Evolutionary conservation across 192 early-diverging fungal genomes (phyloP), one percentile per base, ranked within the genome.

Genomic region (Helicostylum pulchrum): DNA sequence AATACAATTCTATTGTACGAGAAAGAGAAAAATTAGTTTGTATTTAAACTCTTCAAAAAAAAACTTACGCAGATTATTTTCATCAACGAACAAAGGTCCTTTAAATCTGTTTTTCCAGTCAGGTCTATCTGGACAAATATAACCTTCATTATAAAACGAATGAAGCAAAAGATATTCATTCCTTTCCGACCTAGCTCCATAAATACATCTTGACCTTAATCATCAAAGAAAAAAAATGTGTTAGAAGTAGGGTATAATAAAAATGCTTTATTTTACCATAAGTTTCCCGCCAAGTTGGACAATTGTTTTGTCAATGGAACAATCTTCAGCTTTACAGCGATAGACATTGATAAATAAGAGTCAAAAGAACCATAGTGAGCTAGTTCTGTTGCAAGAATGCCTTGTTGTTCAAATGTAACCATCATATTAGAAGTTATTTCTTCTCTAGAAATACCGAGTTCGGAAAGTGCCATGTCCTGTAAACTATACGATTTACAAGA

Each of bases 91-190:
- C 2, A 26, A 26, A 26, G 26, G 26, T 2, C 2, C 26, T 26
- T 26, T 26, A 39, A 10, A 10, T 65, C 44, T n/a, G 9, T 1
- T 0, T 6, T 10, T 39, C 36, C 36, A 39, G 4, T 0, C 9
- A 65, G 30, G 42, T 59, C 90, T 93, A 64, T 99, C 95, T 0
- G 97, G 97, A 50, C 90, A 89, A 39, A 99, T 91, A 61, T 86
- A 99, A 65, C 94, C 94, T 61, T 79, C 78, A 44, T 82, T 80
- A 71, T 97, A 91, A 72, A 99, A 99, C 72, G 96, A 92, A 76
- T 99, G 97, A 20, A 99, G 77, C 21, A 99, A 67, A 10, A 99
- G 80, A 61, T 82, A 94, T 78, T 98, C 97, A 74, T 99, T 99
- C 32, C 97, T 87, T 65, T 97, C 95, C 5, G 96, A 92, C 36